Conservation (phyloP, 768 basidiomycete species). For the Kwoniella heveanensis region DNA sequence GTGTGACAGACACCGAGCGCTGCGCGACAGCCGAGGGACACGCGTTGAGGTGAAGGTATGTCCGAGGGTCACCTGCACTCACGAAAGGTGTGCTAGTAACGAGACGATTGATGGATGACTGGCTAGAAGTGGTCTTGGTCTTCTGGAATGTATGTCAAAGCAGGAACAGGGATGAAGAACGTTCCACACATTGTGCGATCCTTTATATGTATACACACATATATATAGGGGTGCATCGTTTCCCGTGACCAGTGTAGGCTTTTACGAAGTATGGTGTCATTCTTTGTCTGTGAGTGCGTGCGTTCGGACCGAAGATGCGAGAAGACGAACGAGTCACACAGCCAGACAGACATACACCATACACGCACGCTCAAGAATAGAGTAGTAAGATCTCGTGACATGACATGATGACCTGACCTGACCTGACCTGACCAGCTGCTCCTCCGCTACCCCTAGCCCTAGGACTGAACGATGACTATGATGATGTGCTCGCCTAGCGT, state of each 20-base stretch:
- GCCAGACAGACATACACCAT: neutral
- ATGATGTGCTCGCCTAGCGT: neutral
- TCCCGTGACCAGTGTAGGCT: too few species aligned
- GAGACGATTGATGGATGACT: too few species aligned
- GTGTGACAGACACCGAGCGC: neutral
- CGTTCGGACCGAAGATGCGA: slow-evolving; percentile 1
- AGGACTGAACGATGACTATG: too few species aligned
- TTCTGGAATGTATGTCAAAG: neutral
- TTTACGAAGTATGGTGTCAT: too few species aligned
- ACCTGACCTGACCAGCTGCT: too few species aligned
- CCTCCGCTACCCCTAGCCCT: too few species aligned
- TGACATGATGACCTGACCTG: too few species aligned
- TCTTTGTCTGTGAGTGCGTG: too few species aligned
- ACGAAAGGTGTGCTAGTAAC: neutral
- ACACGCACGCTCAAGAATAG: neutral
- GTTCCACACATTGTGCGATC: neutral
- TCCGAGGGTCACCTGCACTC: neutral
- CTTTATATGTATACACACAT: neutral
- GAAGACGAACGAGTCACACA: too few species aligned
- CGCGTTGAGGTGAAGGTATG: neutral
- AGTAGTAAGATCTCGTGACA: slow-evolving; percentile 1
- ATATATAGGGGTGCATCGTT: neutral
- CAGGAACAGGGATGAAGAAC: neutral
- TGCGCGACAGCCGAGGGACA: neutral
- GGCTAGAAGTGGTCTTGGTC: too few species aligned